Evolutionary conservation across 2,329 filamentous ascomycete genomes (phyloP).

Genomic region (Pyrenophora seminiperda): DNA sequence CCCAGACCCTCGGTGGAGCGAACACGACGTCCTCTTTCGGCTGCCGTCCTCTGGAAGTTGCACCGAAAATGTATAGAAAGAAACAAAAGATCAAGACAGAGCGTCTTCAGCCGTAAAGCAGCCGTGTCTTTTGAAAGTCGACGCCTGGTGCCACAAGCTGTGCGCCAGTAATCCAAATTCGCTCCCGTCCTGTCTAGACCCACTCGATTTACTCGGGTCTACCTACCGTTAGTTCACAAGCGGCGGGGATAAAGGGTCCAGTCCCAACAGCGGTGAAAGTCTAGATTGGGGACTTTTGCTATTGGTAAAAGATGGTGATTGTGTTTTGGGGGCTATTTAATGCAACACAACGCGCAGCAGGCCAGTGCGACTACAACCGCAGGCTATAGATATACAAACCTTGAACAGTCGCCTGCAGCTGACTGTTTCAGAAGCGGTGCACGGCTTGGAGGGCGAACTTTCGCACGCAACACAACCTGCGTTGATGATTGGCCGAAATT

Average conservation of each 20-base stretch:
- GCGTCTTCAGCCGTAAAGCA: too few species aligned
- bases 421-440: slow-evolving; percentile 1
- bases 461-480: slow-evolving; percentile 12
- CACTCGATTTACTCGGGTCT: slow-evolving; percentile 7
- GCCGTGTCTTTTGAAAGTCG: slow-evolving; percentile 13
- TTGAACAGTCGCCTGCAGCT: not conserved
- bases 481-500: slow-evolving; percentile 10
- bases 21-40: slow-evolving; percentile 1
- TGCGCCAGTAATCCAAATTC: slow-evolving; percentile 20
- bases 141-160: slow-evolving; percentile 11
- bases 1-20: slow-evolving; percentile 10
- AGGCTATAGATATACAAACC: slow-evolving; percentile 1
- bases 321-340: slow-evolving; percentile 5
- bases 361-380: slow-evolving; percentile 3
- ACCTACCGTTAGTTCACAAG: slow-evolving; percentile 1
- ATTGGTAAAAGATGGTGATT: not conserved
- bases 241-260: slow-evolving; percentile 3
- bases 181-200: slow-evolving; percentile 10
- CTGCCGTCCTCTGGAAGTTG: not conserved
- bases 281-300: not conserved
- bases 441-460: slow-evolving; percentile 8
- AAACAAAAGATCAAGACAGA: too few species aligned
- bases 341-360: not conserved
- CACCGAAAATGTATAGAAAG: not conserved
- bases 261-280: not conserved